These are phyloP conservation scores for Elaeagnus macrophylla DNA, from an alignment of 306 rosid genomes.

Conservation along the genomic window DNA sequence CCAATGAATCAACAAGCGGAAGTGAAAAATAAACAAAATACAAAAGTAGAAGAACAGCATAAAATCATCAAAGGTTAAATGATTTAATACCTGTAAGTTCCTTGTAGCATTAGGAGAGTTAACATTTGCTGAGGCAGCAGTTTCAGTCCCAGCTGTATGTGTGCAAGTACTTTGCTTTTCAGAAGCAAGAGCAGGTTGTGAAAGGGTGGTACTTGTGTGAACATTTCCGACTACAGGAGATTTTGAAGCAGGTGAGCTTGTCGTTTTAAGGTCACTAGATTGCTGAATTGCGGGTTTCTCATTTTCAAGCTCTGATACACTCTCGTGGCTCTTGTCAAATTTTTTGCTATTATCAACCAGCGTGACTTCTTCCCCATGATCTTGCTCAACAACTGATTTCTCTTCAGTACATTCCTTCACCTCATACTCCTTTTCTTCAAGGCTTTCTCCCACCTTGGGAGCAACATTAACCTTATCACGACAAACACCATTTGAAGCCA, in stretches of 20 bases:
- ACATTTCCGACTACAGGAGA: conserved; percentile 30
- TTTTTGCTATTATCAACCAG: conserved; percentile 40
- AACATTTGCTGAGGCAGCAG: conserved; percentile 32
- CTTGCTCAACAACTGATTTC: conserved; percentile 29
- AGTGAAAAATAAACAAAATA: neutral
- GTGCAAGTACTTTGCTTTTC: conserved; percentile 36
- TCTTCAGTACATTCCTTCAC: conserved; percentile 49
- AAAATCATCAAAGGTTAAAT: conserved; percentile 4
- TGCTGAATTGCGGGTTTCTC: conserved; percentile 43
- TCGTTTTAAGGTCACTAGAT: conserved; percentile 27
- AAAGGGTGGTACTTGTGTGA: conserved; percentile 36
- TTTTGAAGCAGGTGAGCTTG: conserved; percentile 37
- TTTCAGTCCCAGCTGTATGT: conserved; percentile 33
- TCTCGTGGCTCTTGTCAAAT: conserved; percentile 28
- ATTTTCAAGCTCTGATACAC: conserved; percentile 30
- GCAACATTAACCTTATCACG: conserved; percentile 43
- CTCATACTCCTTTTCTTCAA: conserved; percentile 49
- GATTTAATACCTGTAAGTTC: conserved; percentile 34
- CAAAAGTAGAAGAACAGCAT: conserved; percentile 7
- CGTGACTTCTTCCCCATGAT: conserved; percentile 37
- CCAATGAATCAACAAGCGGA: neutral
- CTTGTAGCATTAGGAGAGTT: conserved; percentile 46
- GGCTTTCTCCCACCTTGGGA: conserved; percentile 50
- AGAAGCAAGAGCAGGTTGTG: conserved; percentile 44
- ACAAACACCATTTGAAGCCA: conserved; percentile 38